Evolutionary conservation across 768 basidiomycete species (phyloP).

Genomic region (Cystofilobasidium macerans): DNA sequence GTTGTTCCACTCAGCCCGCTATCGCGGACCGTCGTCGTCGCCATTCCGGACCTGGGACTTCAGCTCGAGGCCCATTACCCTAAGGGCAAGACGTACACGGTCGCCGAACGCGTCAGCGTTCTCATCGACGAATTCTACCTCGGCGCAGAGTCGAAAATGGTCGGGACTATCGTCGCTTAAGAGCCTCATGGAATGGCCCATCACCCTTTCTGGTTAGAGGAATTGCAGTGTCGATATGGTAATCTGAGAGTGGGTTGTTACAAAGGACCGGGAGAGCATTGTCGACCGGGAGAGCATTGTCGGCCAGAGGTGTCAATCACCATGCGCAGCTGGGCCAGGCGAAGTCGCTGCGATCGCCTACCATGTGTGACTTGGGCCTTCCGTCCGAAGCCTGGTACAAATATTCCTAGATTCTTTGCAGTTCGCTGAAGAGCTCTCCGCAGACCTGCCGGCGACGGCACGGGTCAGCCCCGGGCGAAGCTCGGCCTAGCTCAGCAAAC

Average conservation of each 20-base stretch:
- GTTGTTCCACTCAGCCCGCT: neutral
- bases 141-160: neutral
- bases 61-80: conserved; percentile 14
- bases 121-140: conserved; percentile 12
- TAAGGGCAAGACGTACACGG: neutral
- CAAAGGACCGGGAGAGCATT: too few species aligned
- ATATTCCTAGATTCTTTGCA: neutral
- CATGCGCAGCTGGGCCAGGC: too few species aligned
- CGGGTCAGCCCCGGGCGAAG: neutral
- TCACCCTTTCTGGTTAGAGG: too few species aligned
- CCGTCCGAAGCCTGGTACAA: neutral
- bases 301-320: too few species aligned
- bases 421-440: neutral
- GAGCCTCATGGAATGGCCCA: too few species aligned
- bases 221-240: too few species aligned
- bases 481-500: too few species aligned
- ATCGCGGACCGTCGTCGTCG: conserved; percentile 3
- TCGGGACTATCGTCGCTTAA: conserved; percentile 7
- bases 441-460: neutral
- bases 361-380: too few species aligned
- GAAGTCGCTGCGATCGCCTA: too few species aligned
- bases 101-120: conserved; percentile 6
- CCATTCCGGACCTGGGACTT: conserved; percentile 11
- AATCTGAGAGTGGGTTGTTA: too few species aligned
- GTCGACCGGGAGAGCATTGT: too few species aligned